phyloP scores from a whole-genome alignment of 2,329 filamentous ascomycete genomes.

The Coniochaeta sp. region DNA sequence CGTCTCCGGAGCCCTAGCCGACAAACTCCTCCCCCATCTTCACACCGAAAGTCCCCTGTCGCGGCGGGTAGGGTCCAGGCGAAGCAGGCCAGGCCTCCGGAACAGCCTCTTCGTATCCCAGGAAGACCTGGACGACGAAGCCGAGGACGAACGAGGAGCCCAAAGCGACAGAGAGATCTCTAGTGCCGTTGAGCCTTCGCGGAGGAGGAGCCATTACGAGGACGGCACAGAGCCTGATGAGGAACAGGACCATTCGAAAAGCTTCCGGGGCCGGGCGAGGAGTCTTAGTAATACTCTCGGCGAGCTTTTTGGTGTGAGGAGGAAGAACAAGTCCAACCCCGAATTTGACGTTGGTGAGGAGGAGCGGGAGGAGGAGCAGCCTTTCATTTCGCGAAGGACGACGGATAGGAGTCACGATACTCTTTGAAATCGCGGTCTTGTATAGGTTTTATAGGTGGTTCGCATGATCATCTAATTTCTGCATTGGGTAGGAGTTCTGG shows the following conservation, averaged over 20 bases:
- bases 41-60: slow-evolving; percentile 5
- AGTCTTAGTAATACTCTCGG: slow-evolving; percentile 31
- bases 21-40: slow-evolving; percentile 39
- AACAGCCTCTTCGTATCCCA: slow-evolving; percentile 48
- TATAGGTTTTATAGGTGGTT: background rate
- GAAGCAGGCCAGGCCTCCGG: slow-evolving; percentile 41
- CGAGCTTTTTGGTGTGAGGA: slow-evolving; percentile 24
- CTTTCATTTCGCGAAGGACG: background rate
- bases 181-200: slow-evolving; percentile 9
- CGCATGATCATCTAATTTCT: background rate
- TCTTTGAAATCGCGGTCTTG: background rate
- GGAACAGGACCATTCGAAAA: slow-evolving; percentile 11
- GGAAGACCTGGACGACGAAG: slow-evolving; percentile 25
- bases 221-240: slow-evolving; percentile 8
- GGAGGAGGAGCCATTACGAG: slow-evolving; percentile 9
- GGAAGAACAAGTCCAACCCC: slow-evolving; percentile 7
- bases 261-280: slow-evolving; percentile 24
- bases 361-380: background rate
- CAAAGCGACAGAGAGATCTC: background rate
- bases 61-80: slow-evolving; percentile 33
- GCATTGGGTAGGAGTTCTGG: background rate
- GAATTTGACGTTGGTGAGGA: background rate
- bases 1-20: slow-evolving; percentile 49
- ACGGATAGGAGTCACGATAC: background rate
- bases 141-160: slow-evolving; percentile 6